These are phyloP conservation scores for Guillardia theta DNA, from an alignment of 78 protist species.

Conservation along the genomic window DNA sequence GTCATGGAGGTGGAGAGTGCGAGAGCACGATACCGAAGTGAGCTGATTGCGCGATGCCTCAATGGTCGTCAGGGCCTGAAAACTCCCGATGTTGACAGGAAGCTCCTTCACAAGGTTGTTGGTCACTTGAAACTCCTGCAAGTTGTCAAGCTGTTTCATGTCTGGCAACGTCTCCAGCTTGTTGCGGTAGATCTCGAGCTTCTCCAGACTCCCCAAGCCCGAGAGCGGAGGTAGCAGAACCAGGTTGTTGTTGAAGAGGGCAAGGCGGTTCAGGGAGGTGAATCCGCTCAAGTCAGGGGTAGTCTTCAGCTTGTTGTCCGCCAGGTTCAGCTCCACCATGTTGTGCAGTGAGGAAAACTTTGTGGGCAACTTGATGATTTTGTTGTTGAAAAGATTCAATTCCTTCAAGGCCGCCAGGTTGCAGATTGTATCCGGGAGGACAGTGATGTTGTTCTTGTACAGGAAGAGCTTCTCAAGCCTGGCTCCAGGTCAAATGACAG, in stretches of 20 bases:
- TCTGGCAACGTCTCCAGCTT: not conserved
- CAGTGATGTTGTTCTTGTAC: not conserved
- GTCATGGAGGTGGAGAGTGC: too few species aligned
- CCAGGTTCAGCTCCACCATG: not conserved
- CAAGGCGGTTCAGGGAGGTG: not conserved
- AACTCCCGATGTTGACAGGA: not conserved
- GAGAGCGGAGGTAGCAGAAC: not conserved
- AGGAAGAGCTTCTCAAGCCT: not conserved
- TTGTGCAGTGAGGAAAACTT: not conserved
- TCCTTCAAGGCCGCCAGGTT: not conserved
- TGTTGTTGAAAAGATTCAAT: not conserved
- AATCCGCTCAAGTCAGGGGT: not conserved
- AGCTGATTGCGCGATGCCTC: not conserved
- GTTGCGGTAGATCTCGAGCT: not conserved
- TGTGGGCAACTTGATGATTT: not conserved
- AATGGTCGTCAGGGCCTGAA: not conserved
- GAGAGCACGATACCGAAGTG: too few species aligned
- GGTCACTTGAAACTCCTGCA: not conserved
- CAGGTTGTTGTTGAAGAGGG: not conserved
- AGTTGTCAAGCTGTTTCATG: not conserved
- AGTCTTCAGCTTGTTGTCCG: not conserved
- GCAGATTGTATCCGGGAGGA: not conserved
- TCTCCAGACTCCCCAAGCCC: not conserved
- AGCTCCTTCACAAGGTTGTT: not conserved
- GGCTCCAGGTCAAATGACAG: too few species aligned